Base-by-base conservation (phyloP, 768 basidiomycete species). In the Plicaturopsis crispa region DNA sequence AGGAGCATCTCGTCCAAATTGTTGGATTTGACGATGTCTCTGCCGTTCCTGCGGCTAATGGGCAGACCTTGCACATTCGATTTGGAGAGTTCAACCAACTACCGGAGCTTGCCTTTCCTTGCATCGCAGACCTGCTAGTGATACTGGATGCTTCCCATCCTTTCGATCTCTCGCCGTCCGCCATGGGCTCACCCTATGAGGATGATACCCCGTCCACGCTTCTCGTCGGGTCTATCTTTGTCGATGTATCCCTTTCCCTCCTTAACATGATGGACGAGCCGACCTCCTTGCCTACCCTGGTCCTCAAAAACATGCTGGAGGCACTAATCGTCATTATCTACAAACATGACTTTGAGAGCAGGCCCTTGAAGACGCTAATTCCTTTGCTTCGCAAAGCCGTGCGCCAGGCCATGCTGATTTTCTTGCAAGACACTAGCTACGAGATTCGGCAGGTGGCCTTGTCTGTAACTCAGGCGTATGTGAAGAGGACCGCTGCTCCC, bases 271-370 rank as follows among this genome's bases (percentile, higher is more conserved):
- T 69, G 16, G 56, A 61, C 20, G 64, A 73, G 33, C 48, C 80
- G 6, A 45, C 59, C 8, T 48, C 60, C 12, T 52, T 84, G 5
- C 80, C 83, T 0, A 66, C 74, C 31, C 49, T 76, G 31, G 71
- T 70, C 1, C 52, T 75, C 43, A 83, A 85, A 49, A 70, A 65
- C 37, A 50, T 84, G 31, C 57, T 87, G 31, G 82, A 86, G 58
- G 61, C 71, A 1, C 48, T 85, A 17, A 67, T 80, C 40, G 72
- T 84, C 31, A 64, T 79, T 43, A 68, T 84, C 16, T 77, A 79
- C 58, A 88, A 88, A 60, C 79, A 84, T 43, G 78, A 88, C 50
- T 73, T 88, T 41, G 76, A 77, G 33, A 70, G 67, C 36, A 55
- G 48, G 14, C 55, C 69, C 11, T 60, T 87, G 38, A 64, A 56